Evolutionary conservation across 495 filamentous ascomycete species (phyloP).

Genomic region (Elaphomyces granulatus): DNA sequence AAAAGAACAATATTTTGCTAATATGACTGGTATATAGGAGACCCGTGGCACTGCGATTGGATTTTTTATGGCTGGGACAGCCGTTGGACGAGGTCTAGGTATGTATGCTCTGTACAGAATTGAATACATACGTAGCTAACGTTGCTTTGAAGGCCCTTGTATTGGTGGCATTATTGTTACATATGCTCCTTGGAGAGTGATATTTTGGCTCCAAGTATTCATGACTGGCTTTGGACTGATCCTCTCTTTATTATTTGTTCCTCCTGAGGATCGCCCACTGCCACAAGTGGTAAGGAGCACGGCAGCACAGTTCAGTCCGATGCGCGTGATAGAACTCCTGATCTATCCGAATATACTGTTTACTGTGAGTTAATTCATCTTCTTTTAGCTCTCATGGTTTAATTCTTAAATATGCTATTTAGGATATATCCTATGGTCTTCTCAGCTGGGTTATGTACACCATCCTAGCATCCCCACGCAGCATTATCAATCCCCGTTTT

Average conservation of each 20-base stretch:
- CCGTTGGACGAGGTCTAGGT: conserved; percentile 43
- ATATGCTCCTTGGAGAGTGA: conserved; percentile 39
- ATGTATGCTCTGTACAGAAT: conserved; percentile 7
- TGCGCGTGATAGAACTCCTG: conserved; percentile 21
- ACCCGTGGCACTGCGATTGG: conserved; percentile 42
- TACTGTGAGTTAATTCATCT: conserved; percentile 16
- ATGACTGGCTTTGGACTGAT: conserved; percentile 30
- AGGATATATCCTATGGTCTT: conserved; percentile 45
- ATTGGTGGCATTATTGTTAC: conserved; percentile 41
- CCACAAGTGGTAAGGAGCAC: neutral
- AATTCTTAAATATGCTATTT: too few species aligned
- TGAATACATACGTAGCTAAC: neutral
- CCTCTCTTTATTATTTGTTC: conserved; percentile 27
- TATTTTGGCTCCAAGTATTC: conserved; percentile 44
- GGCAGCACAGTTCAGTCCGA: conserved; percentile 21
- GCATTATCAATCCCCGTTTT: conserved; percentile 62
- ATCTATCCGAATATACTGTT: conserved; percentile 30
- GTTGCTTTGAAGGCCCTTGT: conserved; percentile 23
- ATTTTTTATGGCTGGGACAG: conserved; percentile 39
- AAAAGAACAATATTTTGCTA: neutral
- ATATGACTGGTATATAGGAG: conserved; percentile 18
- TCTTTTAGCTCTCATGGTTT: too few species aligned
- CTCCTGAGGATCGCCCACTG: conserved; percentile 15
- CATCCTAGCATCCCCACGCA: conserved; percentile 56
- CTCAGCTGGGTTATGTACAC: conserved; percentile 60